Base-by-base conservation (phyloP, 495 filamentous ascomycete genomes). In the Wilcoxina mikolae region DNA sequence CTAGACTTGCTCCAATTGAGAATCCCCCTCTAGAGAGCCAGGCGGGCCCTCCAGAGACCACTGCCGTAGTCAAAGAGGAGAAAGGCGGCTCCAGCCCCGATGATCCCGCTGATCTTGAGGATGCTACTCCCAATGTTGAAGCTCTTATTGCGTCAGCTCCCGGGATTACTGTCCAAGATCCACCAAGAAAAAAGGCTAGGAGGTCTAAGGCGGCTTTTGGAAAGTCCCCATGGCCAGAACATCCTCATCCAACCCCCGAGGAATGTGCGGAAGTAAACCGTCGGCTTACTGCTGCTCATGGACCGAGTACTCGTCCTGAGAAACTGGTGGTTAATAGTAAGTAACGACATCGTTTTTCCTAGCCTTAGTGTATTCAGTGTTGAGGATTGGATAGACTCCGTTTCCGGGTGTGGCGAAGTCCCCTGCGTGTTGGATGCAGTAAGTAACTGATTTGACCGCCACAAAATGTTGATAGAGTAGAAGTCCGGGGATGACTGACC, bases 331-430 rank as follows among this genome's bases (percentile, higher is more conserved):
- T 52, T 38, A 52, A 12, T 20, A 18, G 39, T 43, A 43, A 12
- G 39, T 43, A 43, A 12, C 17, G 39, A 10, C 31, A 15, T 35
- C 31, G 7, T 9, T 20, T 43, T 43, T 43, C 7, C 39, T 43
- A 43, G 20, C 39, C 20, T 43, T 20, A n/a, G n/a, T 43, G 39
- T 74, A 5, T 85, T 91, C 0, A 87, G 85, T n/a, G 68, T 85
- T 1, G 81, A 82, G n/a, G n/a, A n/a, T n/a, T n/a, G n/a, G n/a
- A n/a, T n/a, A n/a, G n/a, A n/a, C n/a, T n/a, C n/a, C 2, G 76
- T 87, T 12, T 78, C 88, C 17, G 90, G 89, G 1, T 98, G 91
- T 60, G 91, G 91, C 12, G 89, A 98, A 67, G 91, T 95, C 0
- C 90, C 90, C 0, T 90, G 81, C 18, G 80, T 95, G 0, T 74